A percentile compares a stretch with the other conserved stretches of the same genome.
These are phyloP conservation scores for Hylodesmum podocarpum DNA, from an alignment of 306 rosid genomes.

Conservation along the genomic window DNA sequence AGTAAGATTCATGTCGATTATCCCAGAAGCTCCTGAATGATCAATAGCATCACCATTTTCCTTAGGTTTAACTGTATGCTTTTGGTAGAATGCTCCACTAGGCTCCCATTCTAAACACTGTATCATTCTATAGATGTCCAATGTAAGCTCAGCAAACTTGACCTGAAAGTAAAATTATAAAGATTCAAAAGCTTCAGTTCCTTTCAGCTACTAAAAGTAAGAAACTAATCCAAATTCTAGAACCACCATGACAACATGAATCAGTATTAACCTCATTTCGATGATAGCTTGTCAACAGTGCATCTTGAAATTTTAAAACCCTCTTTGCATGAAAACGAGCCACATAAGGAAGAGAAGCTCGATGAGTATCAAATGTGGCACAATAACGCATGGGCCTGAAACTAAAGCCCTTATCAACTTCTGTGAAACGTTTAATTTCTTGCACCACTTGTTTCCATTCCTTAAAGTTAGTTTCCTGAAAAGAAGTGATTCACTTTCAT, in stretches of 20 bases:
- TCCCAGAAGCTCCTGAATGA: conserved; percentile 87
- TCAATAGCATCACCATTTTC: conserved; percentile 68
- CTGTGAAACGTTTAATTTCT: conserved; percentile 85
- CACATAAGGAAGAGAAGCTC: conserved; percentile 72
- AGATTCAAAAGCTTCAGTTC: conserved; percentile 32
- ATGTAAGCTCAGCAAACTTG: conserved; percentile 90
- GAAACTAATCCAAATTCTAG: conserved; percentile 17
- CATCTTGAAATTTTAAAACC: conserved; percentile 84
- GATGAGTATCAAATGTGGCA: conserved; percentile 66
- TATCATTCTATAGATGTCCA: conserved; percentile 89
- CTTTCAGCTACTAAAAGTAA: conserved; percentile 11
- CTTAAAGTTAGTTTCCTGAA: conserved; percentile 84
- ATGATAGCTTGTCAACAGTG: conserved; percentile 84
- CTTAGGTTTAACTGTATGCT: conserved; percentile 52
- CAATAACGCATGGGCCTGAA: conserved; percentile 85
- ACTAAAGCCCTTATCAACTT: conserved; percentile 62
- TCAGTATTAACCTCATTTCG: conserved; percentile 74
- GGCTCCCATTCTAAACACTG: conserved; percentile 99
- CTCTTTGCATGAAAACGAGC: conserved; percentile 96
- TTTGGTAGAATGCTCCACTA: conserved; percentile 75
- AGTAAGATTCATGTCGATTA: conserved; percentile 81
- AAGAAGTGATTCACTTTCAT: conserved; percentile 35
- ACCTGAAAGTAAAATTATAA: conserved; percentile 61
- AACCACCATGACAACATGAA: not conserved
- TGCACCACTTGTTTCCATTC: conserved; percentile 98